A percentile compares a stretch with the other conserved stretches of the same genome.
Evolutionary conservation across 176 grass and related monocot genomes (phyloP).

Genomic region (Leersia perrieri): DNA sequence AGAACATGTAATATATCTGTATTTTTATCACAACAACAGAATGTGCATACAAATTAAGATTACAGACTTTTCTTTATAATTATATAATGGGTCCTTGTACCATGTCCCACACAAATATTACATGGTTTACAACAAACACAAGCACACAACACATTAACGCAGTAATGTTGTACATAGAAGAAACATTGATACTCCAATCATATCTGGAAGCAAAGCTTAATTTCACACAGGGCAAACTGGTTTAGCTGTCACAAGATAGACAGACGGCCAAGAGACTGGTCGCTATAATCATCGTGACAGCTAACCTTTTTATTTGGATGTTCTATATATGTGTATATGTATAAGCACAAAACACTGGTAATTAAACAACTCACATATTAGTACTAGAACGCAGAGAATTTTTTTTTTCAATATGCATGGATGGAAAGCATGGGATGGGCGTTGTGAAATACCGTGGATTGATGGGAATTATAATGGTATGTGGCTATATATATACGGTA

Average conservation of each 20-base stretch:
- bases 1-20: not conserved
- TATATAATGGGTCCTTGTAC: not conserved
- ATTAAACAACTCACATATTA: not conserved
- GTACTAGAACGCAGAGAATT: not conserved
- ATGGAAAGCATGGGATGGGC: no score
- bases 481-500: no score
- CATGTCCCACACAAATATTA: not conserved
- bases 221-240: not conserved
- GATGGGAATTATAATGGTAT: no score
- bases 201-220: not conserved
- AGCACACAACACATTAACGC: not conserved
- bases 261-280: not conserved
- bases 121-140: no score
- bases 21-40: no score
- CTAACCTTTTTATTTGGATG: not conserved
- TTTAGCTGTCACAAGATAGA: not conserved
- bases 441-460: no score
- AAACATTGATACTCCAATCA: not conserved
- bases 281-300: not conserved
- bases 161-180: not conserved
- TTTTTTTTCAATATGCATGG: no score
- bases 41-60: not conserved
- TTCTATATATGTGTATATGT: not conserved
- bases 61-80: not conserved
- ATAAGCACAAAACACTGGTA: not conserved